Evolutionary conservation across 1,284 basidiomycete species (phyloP).

Genomic region (Anthracocystis panici-leucophaei): DNA sequence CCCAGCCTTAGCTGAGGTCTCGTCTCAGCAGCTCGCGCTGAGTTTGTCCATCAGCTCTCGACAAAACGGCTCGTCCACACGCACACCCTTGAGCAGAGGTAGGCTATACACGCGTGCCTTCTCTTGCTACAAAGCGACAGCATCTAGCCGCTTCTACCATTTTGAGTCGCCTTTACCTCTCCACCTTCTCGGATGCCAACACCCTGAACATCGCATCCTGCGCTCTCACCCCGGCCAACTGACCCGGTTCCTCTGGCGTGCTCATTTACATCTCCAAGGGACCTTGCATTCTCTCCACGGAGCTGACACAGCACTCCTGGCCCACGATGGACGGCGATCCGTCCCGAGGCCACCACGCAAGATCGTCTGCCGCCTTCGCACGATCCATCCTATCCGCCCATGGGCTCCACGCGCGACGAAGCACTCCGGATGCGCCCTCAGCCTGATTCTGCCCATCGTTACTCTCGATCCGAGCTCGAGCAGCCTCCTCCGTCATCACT

Average conservation of each 20-base stretch:
- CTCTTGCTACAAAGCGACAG: slow-evolving; percentile 14
- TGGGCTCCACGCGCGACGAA: slow-evolving; percentile 13
- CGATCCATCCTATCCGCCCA: slow-evolving; percentile 11
- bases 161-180: background rate
- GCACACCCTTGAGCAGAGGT: slow-evolving; percentile 14
- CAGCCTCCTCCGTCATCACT: slow-evolving; percentile 9
- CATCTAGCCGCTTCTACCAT: background rate
- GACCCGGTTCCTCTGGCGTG: background rate
- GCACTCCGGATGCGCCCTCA: slow-evolving; percentile 22
- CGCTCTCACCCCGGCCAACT: background rate
- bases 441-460: slow-evolving; percentile 12
- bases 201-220: background rate
- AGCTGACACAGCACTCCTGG: background rate
- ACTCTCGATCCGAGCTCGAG: slow-evolving; percentile 24
- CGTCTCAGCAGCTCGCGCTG: no score
- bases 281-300: background rate
- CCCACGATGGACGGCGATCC: slow-evolving; percentile 36
- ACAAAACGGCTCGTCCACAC: background rate
- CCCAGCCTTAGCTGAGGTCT: background rate
- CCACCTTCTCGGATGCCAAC: background rate
- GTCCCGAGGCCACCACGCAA: slow-evolving; percentile 16
- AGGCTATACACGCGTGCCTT: slow-evolving; percentile 39
- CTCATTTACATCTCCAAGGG: background rate
- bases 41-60: background rate
- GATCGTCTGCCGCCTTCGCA: slow-evolving; percentile 19